These are phyloP conservation scores for Lathyrus sativus DNA, from an alignment of 306 rosid species.

Conservation along the genomic window DNA sequence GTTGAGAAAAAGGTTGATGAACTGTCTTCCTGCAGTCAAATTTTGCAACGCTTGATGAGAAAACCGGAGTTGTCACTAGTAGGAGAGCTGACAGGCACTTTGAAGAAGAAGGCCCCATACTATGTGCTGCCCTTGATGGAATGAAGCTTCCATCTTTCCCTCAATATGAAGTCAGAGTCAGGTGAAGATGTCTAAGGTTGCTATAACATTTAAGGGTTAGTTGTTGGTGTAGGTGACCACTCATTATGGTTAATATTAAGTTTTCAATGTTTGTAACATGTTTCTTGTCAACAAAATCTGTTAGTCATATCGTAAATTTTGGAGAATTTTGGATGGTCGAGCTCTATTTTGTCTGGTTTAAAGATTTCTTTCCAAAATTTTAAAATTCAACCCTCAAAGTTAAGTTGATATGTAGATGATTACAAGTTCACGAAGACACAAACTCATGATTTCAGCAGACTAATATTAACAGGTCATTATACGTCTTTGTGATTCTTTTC, in stretches of 20 bases:
- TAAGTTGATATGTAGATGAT: slow-evolving; percentile 15
- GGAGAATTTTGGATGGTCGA: slow-evolving; percentile 14
- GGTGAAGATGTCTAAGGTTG: slow-evolving; percentile 57
- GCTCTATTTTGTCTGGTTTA: slow-evolving; percentile 25
- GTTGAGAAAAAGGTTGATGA: slow-evolving; percentile 1
- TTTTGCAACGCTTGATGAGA: slow-evolving; percentile 90
- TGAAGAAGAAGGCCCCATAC: slow-evolving; percentile 92
- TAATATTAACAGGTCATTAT: slow-evolving; percentile 21
- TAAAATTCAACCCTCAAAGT: slow-evolving; percentile 1
- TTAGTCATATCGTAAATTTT: not conserved
- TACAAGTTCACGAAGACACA: slow-evolving; percentile 6
- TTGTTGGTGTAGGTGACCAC: slow-evolving; percentile 30
- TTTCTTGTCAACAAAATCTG: slow-evolving; percentile 21
- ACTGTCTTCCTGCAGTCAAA: slow-evolving; percentile 63
- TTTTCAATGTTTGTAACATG: slow-evolving; percentile 3
- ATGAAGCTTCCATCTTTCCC: slow-evolving; percentile 92
- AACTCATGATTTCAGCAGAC: slow-evolving; percentile 24
- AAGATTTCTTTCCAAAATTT: slow-evolving; percentile 28
- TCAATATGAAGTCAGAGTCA: slow-evolving; percentile 90
- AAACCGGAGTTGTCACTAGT: slow-evolving; percentile 74
- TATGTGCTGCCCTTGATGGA: slow-evolving; percentile 87
- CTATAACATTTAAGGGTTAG: slow-evolving; percentile 32
- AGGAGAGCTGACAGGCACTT: slow-evolving; percentile 98
- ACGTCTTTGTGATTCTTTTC: slow-evolving; percentile 23
- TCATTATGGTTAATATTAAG: slow-evolving; percentile 12